A percentile compares a stretch with the other conserved stretches of the same genome.
Conservation (phyloP, 2,329 filamentous ascomycete genomes). For the Cladosporium sp. region DNA sequence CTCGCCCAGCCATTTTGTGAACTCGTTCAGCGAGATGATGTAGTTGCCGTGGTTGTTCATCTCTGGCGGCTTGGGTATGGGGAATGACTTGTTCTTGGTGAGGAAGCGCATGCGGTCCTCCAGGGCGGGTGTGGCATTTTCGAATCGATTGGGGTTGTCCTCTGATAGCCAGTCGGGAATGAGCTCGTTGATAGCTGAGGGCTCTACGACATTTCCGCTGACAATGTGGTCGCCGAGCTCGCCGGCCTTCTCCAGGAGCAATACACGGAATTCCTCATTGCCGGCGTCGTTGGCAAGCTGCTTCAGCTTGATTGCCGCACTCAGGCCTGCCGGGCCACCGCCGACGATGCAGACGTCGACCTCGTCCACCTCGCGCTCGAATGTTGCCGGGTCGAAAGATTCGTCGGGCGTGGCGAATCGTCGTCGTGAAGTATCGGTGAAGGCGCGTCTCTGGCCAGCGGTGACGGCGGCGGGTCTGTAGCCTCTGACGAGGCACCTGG, state of each 20-base stretch:
- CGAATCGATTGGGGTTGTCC: constrained; percentile 82
- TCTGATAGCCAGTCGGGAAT: constrained; percentile 91
- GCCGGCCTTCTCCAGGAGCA: constrained; percentile 91
- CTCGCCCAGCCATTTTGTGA: constrained; percentile 93
- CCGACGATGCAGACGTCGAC: constrained; percentile 97
- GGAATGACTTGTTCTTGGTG: constrained; percentile 73
- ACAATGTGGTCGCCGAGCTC: constrained; percentile 94
- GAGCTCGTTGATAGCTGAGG: constrained; percentile 80
- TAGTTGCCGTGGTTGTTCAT: constrained; percentile 99
- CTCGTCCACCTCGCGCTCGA: constrained; percentile 86
- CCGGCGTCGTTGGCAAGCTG: constrained; percentile 92
- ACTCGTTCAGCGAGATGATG: constrained; percentile 91
- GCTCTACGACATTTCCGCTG: constrained; percentile 92
- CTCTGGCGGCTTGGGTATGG: constrained; percentile 84
- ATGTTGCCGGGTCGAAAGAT: constrained; percentile 43
- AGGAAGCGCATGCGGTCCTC: constrained; percentile 90
- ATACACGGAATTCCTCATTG: constrained; percentile 91
- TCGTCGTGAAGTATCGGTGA: constrained; percentile 27
- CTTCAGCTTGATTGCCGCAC: constrained; percentile 90
- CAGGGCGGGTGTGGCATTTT: constrained; percentile 78
- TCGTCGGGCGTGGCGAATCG: constrained; percentile 35
- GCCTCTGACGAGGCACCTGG: constrained; percentile 21
- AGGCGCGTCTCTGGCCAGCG: constrained; percentile 32
- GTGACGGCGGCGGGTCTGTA: constrained; percentile 31
- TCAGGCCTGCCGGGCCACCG: constrained; percentile 89